Base-by-base conservation (phyloP, 805 yeast species). In the Suhomyces xylopsoci region DNA sequence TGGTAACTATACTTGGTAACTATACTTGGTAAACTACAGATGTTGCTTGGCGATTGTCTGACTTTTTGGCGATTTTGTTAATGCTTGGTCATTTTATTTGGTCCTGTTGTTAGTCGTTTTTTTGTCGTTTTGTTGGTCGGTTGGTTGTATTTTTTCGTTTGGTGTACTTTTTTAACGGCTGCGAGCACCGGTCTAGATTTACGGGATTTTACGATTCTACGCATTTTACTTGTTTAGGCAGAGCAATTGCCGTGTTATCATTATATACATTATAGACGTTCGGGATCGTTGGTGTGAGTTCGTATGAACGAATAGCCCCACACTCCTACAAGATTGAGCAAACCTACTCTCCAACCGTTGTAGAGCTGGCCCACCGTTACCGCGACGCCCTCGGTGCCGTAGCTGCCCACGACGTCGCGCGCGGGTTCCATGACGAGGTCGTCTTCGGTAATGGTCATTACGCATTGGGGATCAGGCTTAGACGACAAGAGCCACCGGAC, bases 341-440 rank as follows among this genome's bases (percentile, higher is more conserved):
- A 76, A 26, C 96, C 96, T 42, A 90, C 84, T 66, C 90, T 81
- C 98, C 98, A 93, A 36, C 98, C 99, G 59, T 93, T 81, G 78
- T 89, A 92, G 50, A 76, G 65, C 1, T 22, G 20, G 2, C 24
- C 43, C 22, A 76, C 76, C 32, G 70, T 54, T 22, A 56, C 54
- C 36, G 59, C 59, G 15, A 70, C 49, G 20, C 65, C 60, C 76
- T 47, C 51, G 32, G 45, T 17, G 19, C 36, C 15, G 19, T 24
- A 47, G 15, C 68, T 66, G 43, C 77, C 53, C 5, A 81, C 17
- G 6, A 24, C 12, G 20, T 42, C 45, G 26, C 48, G 47, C 45
- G 25, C 83, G 62, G 2, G 79, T 19, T 76, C 79, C 22, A 90
- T 81, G 46, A 90, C 80, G 55, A 90, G 57, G 52, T 81, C 80